These are phyloP conservation scores for Trichoderma atrobrunneum DNA, from an alignment of 2,329 filamentous ascomycete species.

Conservation along the genomic window DNA sequence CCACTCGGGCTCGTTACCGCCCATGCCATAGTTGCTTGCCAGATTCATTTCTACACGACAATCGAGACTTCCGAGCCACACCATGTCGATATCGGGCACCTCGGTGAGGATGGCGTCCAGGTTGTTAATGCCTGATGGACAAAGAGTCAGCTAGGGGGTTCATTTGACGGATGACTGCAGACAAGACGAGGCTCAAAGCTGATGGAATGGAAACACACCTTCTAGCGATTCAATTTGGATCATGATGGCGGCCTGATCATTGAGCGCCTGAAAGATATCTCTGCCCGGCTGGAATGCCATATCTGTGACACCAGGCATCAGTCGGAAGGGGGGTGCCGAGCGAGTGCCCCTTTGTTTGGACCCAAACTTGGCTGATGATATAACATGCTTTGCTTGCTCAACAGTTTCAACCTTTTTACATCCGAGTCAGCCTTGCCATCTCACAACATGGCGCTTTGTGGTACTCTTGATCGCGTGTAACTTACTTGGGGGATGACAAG, in stretches of 20 bases:
- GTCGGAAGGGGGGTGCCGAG: constrained; percentile 45
- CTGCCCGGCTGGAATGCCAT: constrained; percentile 30
- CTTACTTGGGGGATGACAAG: constrained; percentile 42
- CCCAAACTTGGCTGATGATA: constrained; percentile 45
- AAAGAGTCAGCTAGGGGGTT: not conserved
- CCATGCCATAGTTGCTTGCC: constrained; percentile 31
- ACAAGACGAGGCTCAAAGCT: not conserved
- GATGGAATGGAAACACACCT: constrained; percentile 17
- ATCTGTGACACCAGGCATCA: constrained; percentile 42
- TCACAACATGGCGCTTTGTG: not conserved
- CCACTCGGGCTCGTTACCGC: constrained; percentile 42
- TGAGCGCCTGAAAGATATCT: constrained; percentile 40
- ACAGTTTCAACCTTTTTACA: constrained; percentile 41
- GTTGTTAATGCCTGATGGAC: constrained; percentile 39
- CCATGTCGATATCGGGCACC: constrained; percentile 44
- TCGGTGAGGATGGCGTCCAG: constrained; percentile 49
- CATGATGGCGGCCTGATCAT: constrained; percentile 47
- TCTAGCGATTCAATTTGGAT: constrained; percentile 46
- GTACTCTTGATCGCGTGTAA: not conserved
- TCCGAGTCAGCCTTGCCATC: not conserved
- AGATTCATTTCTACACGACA: constrained; percentile 44
- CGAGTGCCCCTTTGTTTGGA: constrained; percentile 39
- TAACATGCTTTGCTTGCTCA: constrained; percentile 42
- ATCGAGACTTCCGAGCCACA: constrained; percentile 48
- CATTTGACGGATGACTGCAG: not conserved